Percentiles rank a stretch among this genome's conserved stretches.
phyloP scores from a whole-genome alignment of 441 rosid genomes.

The Cnidoscolus chayamansa region DNA sequence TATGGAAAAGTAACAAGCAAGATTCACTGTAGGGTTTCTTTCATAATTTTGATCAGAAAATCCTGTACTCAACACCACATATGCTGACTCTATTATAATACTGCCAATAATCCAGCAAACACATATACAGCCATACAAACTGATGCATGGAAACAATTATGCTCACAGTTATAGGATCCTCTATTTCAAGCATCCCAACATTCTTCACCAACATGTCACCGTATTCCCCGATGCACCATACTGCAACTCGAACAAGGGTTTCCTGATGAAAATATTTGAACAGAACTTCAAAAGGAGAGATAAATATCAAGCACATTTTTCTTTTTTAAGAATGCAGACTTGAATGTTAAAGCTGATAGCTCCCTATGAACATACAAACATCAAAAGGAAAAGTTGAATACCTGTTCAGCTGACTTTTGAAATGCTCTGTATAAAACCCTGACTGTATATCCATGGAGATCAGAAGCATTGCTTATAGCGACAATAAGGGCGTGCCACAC shows the following conservation, averaged over 20 bases:
- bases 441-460: constrained; percentile 93
- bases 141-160: constrained; percentile 16
- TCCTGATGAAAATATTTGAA: constrained; percentile 46
- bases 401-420: constrained; percentile 82
- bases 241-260: constrained; percentile 89
- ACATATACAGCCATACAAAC: constrained; percentile 20
- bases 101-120: background rate
- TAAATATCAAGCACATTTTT: constrained; percentile 8
- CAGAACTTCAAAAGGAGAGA: constrained; percentile 10
- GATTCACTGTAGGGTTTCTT: background rate
- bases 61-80: background rate
- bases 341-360: constrained; percentile 28
- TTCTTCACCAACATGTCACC: constrained; percentile 91
- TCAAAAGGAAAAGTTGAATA: constrained; percentile 28
- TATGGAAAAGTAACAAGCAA: background rate
- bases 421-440: constrained; percentile 82
- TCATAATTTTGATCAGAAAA: constrained; percentile 8
- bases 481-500: constrained; percentile 95
- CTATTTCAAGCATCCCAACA: constrained; percentile 76
- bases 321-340: constrained; percentile 14
- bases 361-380: constrained; percentile 7
- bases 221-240: constrained; percentile 99
- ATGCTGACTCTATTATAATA: background rate
- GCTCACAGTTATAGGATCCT: constrained; percentile 90
- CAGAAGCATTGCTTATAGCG: constrained; percentile 90